Evolutionary conservation across 495 filamentous ascomycete species (phyloP), one percentile per base, ranked within the genome.

Genomic region (Haplographium delicatum): DNA sequence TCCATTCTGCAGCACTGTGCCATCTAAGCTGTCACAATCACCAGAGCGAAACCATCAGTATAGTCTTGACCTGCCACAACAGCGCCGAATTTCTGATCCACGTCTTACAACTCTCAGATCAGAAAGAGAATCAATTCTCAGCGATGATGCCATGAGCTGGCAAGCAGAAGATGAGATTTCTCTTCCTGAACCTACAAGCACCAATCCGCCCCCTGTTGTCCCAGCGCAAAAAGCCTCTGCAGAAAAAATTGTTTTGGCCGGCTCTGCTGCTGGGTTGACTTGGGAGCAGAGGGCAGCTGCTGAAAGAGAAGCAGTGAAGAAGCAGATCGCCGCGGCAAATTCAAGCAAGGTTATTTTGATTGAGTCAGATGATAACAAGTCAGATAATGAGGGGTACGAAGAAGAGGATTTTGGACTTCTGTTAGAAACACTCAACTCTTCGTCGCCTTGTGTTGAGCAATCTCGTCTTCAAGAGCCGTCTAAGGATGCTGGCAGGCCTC

Each of bases 401-500:
- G 74, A 78, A 56, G 60, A 56, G 23, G 60, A 62, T n/a, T 56
- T 57, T 50, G 54, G 44, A 13, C 27, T 50, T 53, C 62, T 61
- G 16, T 46, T 62, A 48, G 44, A 52, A 45, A 58, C 56, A 43
- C 54, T 58, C 20, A 49, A 60, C 22, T 63, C 60, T 26, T 63
- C 60, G 5, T 63, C 60, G 4, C 50, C 56, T 25, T 40, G 59
- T 5, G 42, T 50, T 5, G 39, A 35, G 28, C 31, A 26, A 7
- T 33, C 20, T 7, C n/a, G n/a, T n/a, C n/a, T n/a, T n/a, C 44
- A 47, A n/a, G 47, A 46, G 24, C 28, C 24, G 5, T 8, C 24
- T 4, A 56, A 28, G 15, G 46, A 54, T 25, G 31, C 10, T 16
- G 58, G 54, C 18, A 56, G 34, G 33, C 59, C 71, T 31, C 65